phyloP scores from a whole-genome alignment of 2,329 filamentous ascomycete species.

The Epicoccum sorghinum region DNA sequence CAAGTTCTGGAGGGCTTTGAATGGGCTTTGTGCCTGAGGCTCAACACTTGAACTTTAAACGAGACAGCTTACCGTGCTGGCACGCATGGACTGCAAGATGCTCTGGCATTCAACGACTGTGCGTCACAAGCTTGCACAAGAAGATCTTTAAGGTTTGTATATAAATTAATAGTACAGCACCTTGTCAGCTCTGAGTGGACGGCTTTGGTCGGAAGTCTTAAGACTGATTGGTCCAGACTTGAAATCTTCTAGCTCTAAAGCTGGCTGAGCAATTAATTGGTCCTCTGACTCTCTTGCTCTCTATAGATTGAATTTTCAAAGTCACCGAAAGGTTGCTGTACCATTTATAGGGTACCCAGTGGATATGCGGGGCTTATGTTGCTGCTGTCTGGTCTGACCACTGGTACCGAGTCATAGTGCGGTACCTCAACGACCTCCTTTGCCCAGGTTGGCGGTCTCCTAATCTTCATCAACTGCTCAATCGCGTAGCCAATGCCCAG shows the following conservation, averaged over 20 bases:
- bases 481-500: constrained; percentile 61
- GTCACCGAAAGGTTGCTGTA: too few species aligned
- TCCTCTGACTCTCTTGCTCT: too few species aligned
- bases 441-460: constrained; percentile 57
- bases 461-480: constrained; percentile 54
- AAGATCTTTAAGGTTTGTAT: too few species aligned
- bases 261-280: too few species aligned
- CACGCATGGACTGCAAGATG: not conserved
- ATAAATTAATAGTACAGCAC: too few species aligned
- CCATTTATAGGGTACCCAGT: constrained; percentile 49
- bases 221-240: too few species aligned
- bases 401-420: constrained; percentile 53
- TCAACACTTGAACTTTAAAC: not conserved
- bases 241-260: too few species aligned
- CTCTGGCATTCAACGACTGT: not conserved
- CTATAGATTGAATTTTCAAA: too few species aligned
- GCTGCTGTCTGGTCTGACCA: constrained; percentile 50
- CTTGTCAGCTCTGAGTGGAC: too few species aligned
- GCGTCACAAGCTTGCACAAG: not conserved
- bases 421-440: constrained; percentile 47
- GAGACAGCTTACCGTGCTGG: not conserved
- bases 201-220: too few species aligned
- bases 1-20: not conserved
- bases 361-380: constrained; percentile 57
- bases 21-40: not conserved